Evolutionary conservation across 2,329 filamentous ascomycete species (phyloP).

Genomic region (Onygenales sp.): DNA sequence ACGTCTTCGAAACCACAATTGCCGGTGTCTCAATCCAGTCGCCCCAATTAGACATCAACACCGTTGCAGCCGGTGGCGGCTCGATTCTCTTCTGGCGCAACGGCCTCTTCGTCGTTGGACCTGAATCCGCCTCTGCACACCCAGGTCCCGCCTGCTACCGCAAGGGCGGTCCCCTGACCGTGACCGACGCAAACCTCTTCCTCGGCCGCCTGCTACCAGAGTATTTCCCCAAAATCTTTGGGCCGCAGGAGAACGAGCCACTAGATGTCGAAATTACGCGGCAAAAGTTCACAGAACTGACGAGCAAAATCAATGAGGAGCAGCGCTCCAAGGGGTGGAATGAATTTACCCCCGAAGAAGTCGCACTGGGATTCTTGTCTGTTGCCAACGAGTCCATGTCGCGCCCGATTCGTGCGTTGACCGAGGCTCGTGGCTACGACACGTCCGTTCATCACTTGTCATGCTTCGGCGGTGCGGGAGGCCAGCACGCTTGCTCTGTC

Average conservation of each 20-base stretch:
- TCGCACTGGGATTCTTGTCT: conserved; percentile 33
- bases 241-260: conserved; percentile 75
- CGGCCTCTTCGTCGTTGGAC: conserved; percentile 83
- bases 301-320: conserved; percentile 69
- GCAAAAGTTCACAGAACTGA: conserved; percentile 64
- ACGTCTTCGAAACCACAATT: conserved; percentile 89
- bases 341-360: conserved; percentile 62
- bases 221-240: conserved; percentile 95
- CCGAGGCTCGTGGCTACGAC: conserved; percentile 85
- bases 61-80: conserved; percentile 75
- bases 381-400: conserved; percentile 36
- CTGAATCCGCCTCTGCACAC: conserved; percentile 83
- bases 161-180: conserved; percentile 80
- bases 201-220: conserved; percentile 78
- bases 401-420: conserved; percentile 77
- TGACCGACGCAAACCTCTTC: conserved; percentile 86
- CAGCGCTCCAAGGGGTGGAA: conserved; percentile 34
- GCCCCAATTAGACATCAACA: conserved; percentile 89
- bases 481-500: conserved; percentile 86
- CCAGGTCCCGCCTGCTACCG: conserved; percentile 87
- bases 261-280: conserved; percentile 68
- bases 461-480: conserved; percentile 85
- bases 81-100: conserved; percentile 71
- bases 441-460: conserved; percentile 83
- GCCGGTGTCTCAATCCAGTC: conserved; percentile 91